Evolutionary conservation across 2,329 filamentous ascomycete genomes (phyloP), one percentile per base, ranked within the genome.

Genomic region (Fusarium sulawesiense): DNA sequence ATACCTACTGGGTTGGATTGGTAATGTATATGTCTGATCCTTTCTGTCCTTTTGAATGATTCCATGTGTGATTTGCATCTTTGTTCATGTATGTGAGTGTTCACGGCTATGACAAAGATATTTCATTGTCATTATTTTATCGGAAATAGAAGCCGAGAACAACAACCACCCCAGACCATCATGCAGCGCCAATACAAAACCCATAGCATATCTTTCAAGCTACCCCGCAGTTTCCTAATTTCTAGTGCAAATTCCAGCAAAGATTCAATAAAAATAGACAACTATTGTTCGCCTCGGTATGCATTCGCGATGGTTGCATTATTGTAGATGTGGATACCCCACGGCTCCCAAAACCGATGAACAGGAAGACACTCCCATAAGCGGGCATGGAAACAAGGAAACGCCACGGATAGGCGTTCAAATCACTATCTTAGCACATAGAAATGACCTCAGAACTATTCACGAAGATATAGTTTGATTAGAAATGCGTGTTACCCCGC

Each of bases 311-410:
- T 49, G n/a, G 16, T 37, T 49, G 23, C 20, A 47, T 45, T 47
- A 29, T 46, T 27, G 23, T 50, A 21, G 11, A 30, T 34, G 51
- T 47, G 53, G 61, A 21, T 56, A 67, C 45, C 64, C 50, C 50
- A 56, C 40, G 44, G 56, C 27, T 57, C 7, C 13, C n/a, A 23
- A 37, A 42, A 34, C 44, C 61, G 51, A 66, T n/a, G 27, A 48
- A 46, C 20, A 18, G 25, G 25, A 23, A 20, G n/a, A 30, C 16
- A 29, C 23, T 34, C 30, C 40, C 30, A 37, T 34, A 34, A 34
- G 47, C 47, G 20, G 29, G 20, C 20, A 21, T 32, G 3, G 13
- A 37, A 40, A 18, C 25, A 29, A 21, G 20, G 27, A 32, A 57
- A 49, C 4, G 8, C 25, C 21, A 25, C 16, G 23, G 10, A 29